These are phyloP conservation scores for Ceratocystiopsis minuta DNA, from an alignment of 2,329 filamentous ascomycete genomes.

Conservation along the genomic window DNA sequence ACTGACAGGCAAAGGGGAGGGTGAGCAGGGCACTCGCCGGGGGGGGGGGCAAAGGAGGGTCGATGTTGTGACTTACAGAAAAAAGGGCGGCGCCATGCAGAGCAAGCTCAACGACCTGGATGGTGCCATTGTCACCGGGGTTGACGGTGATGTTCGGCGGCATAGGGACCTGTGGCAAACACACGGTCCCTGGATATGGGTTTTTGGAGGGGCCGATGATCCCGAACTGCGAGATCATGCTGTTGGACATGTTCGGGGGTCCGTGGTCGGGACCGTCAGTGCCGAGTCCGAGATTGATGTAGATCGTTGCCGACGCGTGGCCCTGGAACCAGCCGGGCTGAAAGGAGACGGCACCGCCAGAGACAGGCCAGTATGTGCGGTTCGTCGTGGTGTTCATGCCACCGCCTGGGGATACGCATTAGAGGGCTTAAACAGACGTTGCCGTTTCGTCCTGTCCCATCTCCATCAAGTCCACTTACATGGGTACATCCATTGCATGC, in stretches of 20 bases:
- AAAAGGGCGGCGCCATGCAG: slow-evolving; percentile 70
- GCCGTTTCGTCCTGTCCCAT: too few relatives aligned
- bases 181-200: slow-evolving; percentile 77
- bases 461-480: slow-evolving; percentile 38
- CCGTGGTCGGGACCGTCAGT: slow-evolving; percentile 43
- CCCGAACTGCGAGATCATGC: slow-evolving; percentile 66
- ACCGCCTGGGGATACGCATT: slow-evolving; percentile 41
- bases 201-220: slow-evolving; percentile 65
- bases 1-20: slow-evolving; percentile 32
- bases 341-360: slow-evolving; percentile 70
- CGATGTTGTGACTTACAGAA: slow-evolving; percentile 36
- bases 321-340: slow-evolving; percentile 95
- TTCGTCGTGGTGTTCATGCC: slow-evolving; percentile 63
- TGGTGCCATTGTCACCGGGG: slow-evolving; percentile 74
- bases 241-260: slow-evolving; percentile 72
- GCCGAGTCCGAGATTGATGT: slow-evolving; percentile 80
- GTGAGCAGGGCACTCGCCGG: too few relatives aligned
- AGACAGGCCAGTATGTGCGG: slow-evolving; percentile 79
- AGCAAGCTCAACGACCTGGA: slow-evolving; percentile 71
- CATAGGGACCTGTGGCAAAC: slow-evolving; percentile 74
- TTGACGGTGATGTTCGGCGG: slow-evolving; percentile 54
- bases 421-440: too few relatives aligned
- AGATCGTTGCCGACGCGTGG: slow-evolving; percentile 64
- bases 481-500: slow-evolving; percentile 92
- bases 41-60: not conserved